phyloP scores from a whole-genome alignment of 2,329 filamentous ascomycete genomes.

The Penicillium decumbens region DNA sequence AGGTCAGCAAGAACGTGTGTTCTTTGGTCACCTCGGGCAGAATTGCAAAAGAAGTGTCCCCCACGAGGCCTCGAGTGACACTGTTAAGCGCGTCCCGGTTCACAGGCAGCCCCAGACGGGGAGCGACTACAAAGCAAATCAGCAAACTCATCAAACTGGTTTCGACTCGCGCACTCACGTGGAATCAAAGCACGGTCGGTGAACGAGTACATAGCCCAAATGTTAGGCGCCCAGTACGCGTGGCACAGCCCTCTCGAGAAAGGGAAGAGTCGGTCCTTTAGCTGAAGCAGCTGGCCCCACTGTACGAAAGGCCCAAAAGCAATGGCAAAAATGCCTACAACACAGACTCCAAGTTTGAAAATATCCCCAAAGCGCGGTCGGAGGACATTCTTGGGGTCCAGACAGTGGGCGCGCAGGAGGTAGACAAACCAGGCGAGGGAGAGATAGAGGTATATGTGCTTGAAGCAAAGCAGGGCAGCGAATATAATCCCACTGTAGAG shows the following conservation, averaged over 20 bases:
- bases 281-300: conserved; percentile 76
- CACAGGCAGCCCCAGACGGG: conserved; percentile 69
- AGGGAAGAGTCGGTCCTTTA: conserved; percentile 80
- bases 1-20: conserved; percentile 74
- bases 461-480: conserved; percentile 81
- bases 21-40: conserved; percentile 79
- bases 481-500: conserved; percentile 78
- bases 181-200: conserved; percentile 76
- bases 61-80: conserved; percentile 86
- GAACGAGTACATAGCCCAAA: conserved; percentile 97
- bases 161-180: conserved; percentile 44
- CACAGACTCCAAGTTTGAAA: conserved; percentile 72
- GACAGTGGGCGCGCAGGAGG: conserved; percentile 81
- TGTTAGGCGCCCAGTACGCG: conserved; percentile 96
- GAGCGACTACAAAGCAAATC: conserved; percentile 60
- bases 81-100: conserved; percentile 73
- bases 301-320: conserved; percentile 86
- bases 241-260: conserved; percentile 93
- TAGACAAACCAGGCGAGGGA: conserved; percentile 95
- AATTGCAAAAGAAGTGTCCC: conserved; percentile 89
- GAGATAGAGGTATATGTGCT: conserved; percentile 97
- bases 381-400: conserved; percentile 72
- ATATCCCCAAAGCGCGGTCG: conserved; percentile 72
- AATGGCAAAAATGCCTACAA: conserved; percentile 66
- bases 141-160: conserved; percentile 23